Base-by-base conservation (phyloP, 2,329 filamentous ascomycete species). In the Hymenoscyphus fraxineus region DNA sequence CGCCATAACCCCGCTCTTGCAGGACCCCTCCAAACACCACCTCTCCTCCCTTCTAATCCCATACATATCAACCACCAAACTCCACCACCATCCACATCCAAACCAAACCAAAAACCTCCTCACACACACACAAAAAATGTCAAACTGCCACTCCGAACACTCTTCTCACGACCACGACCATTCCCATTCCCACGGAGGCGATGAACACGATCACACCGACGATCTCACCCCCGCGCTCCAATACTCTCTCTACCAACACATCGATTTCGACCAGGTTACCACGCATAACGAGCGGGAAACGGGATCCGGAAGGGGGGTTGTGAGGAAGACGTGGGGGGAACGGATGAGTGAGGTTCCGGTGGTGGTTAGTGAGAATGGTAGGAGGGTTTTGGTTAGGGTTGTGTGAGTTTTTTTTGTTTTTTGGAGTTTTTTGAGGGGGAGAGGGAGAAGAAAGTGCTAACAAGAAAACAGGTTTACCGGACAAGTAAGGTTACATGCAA, bases 191-290 rank as follows among this genome's bases (percentile, higher is more conserved):
- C 6, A 35, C 35, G 44, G 19, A 9, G 73, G 75, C 59, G 68
- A 72, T 22, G 71, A 73, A 22, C 93, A 97, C 77, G 93, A 97
- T 77, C 94, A 97, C 79, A 89, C 86, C 58, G 91, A 98, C 80
- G 94, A 98, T 80, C 86, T 97, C 72, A 93, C 91, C 1, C 95
- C 95, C 0, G 94, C 93, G 1, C 82, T 97, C 16, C 94, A 98
- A 78, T 89, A 88, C 72, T 92, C 93, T 54, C 87, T 99, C 41
- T 98, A 97, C 80, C 87, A 91, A 69, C 90, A 97, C 76, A 93
- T 99, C 77, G 87, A 93, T 76, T 97, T 98, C 78, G 89, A 92
- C 78, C 85, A 88, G 35, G 88, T 99, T 67, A 86, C 82, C 44
- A 95, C 94, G 0, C 80, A 97, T 62, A 99, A 99, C 77, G 95